Percentiles rank a stretch among this genome's conserved stretches.
These are phyloP conservation scores for Leccinum fibrillosum DNA, from an alignment of 768 basidiomycete species.

Conservation along the genomic window DNA sequence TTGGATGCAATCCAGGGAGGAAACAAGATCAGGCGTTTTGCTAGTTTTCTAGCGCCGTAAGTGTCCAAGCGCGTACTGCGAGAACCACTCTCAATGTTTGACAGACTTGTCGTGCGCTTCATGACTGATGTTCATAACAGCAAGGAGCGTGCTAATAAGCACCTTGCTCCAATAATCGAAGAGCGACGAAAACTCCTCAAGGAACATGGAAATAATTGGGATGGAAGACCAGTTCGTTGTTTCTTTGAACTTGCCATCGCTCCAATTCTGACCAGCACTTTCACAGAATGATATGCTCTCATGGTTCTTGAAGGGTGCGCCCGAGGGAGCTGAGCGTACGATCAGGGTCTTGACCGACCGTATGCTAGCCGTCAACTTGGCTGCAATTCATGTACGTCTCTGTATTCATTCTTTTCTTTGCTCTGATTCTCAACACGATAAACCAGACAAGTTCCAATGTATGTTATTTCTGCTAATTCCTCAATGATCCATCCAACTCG, in stretches of 20 bases:
- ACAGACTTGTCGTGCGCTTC: not conserved
- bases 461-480: not conserved
- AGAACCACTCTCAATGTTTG: too few species aligned
- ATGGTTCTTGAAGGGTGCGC: not conserved
- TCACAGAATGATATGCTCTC: not conserved
- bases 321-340: not conserved
- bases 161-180: slow-evolving; percentile 4
- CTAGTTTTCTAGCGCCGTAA: not conserved
- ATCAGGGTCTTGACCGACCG: not conserved
- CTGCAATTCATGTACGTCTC: slow-evolving; percentile 14
- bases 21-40: not conserved
- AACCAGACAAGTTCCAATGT: not conserved
- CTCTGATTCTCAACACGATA: not conserved
- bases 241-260: not conserved
- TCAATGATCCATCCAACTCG: not conserved
- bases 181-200: not conserved
- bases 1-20: not conserved
- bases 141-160: not conserved
- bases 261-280: not conserved
- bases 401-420: not conserved
- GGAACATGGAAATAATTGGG: not conserved
- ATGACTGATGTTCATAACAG: not conserved
- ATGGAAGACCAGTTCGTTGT: not conserved
- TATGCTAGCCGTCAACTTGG: not conserved
- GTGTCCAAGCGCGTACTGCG: not conserved